These are phyloP conservation scores for Fraxinus excelsior DNA, from an alignment of 257 asterid species.

Conservation along the genomic window DNA sequence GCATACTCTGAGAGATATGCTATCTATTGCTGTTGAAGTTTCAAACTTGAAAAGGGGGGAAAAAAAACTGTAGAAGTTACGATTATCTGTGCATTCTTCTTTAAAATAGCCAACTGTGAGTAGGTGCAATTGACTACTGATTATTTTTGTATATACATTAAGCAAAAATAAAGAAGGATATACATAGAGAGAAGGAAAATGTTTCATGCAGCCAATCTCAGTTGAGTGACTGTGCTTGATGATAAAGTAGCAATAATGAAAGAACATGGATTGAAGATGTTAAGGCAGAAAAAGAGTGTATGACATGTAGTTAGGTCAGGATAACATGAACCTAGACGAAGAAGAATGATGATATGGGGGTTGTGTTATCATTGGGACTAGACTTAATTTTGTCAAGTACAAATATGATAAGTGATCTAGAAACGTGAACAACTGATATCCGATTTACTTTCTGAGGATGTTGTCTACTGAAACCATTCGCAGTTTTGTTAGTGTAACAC, in stretches of 20 bases:
- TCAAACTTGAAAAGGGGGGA: too few relatives aligned
- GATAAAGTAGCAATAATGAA: not conserved
- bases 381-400: not conserved
- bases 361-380: not conserved
- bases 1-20: not conserved
- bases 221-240: not conserved
- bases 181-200: not conserved
- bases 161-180: not conserved
- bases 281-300: too few relatives aligned
- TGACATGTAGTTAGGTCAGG: not conserved
- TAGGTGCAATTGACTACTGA: not conserved
- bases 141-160: not conserved
- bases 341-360: slow-evolving; percentile 31
- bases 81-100: too few relatives aligned
- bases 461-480: not conserved
- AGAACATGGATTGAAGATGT: not conserved
- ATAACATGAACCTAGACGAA: not conserved
- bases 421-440: not conserved
- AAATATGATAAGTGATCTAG: not conserved
- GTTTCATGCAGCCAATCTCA: not conserved
- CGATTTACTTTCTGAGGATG: not conserved
- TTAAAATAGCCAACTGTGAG: not conserved
- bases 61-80: not conserved
- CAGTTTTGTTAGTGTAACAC: not conserved
- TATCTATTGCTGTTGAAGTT: too few relatives aligned